Base-by-base conservation (phyloP, 2,329 filamentous ascomycete species). In the Rhinocladiella mackenziei region DNA sequence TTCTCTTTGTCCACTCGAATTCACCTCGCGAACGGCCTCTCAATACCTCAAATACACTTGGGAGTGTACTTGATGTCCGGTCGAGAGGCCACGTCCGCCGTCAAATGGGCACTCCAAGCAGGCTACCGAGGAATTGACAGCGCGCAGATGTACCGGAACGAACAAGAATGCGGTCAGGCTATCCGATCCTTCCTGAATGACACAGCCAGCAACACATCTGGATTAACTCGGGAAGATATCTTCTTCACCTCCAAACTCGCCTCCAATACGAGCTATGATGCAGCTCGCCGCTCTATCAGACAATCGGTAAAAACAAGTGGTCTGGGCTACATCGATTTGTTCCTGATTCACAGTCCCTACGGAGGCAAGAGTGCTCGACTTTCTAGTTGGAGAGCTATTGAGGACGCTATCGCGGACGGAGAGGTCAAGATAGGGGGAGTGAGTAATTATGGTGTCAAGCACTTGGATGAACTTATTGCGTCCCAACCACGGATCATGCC, bases 211-310 rank as follows among this genome's bases (percentile, higher is more conserved):
- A 78, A 78, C 51, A 67, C 63, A 0, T 56, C 69, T 0, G 71
- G 68, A 0, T 61, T 88, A 19, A 75, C 71, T 51, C 76, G 86
- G 4, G 76, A 81, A 44, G 80, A 89, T 57, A 70, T 92, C 40
- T 86, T 86, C 64, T 89, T 86, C 62, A 92, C 86, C 0, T 84
- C 82, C 25, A 94, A 92, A 68, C 73, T 92, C 10, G 80, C 79
- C 1, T 79, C 74, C 45, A 86, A 81, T 59, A 72, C 72, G 1
- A 74, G 75, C 3, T 91, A 89, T 62, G 75, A 83, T n/a, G 68
- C 70, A 3, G 84, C 84, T 17, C 75, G 81, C 37, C 69, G 67
- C 48, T 81, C 83, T 0, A 86, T 92, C 52, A 77, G 73, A 50
- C 62, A 76, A 60, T 83, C 78, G 20, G 71, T 89, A 3, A 72